These are phyloP conservation scores for Ilyonectria mors-panacis DNA, from an alignment of 2,329 filamentous ascomycete species.

Conservation along the genomic window DNA sequence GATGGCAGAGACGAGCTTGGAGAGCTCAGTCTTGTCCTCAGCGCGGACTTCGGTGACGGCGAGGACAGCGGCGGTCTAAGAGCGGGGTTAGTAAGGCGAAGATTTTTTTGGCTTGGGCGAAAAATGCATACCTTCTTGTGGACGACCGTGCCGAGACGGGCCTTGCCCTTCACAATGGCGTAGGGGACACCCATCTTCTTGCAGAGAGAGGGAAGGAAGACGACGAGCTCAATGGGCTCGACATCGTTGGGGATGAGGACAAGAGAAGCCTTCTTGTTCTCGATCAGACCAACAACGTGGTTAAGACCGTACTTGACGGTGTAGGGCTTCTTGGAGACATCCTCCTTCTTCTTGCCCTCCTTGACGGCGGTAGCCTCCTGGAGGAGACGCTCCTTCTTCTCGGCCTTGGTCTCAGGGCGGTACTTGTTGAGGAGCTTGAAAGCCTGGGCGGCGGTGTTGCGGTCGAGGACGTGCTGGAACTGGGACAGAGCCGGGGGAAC, in stretches of 20 bases:
- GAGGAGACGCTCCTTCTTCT: conserved; percentile 99
- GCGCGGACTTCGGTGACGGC: conserved; percentile 96
- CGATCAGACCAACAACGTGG: conserved; percentile 96
- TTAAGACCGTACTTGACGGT: conserved; percentile 99
- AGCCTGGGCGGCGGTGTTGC: conserved; percentile 94
- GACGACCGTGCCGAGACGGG: conserved; percentile 96
- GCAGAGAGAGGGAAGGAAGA: conserved; percentile 99
- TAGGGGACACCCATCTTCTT: conserved; percentile 99
- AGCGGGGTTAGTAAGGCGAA: conserved; percentile 49
- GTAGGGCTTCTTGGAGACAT: conserved; percentile 99
- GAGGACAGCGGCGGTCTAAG: conserved; percentile 91
- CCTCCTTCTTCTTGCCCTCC: conserved; percentile 99
- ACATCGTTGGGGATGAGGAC: conserved; percentile 99
- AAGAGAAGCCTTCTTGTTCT: conserved; percentile 99
- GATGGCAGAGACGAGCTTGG: conserved; percentile 95
- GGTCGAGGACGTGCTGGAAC: conserved; percentile 97
- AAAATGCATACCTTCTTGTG: conserved; percentile 89
- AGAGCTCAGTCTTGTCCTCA: conserved; percentile 98
- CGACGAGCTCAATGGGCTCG: conserved; percentile 98
- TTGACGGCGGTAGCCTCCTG: conserved; percentile 98
- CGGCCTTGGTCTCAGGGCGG: conserved; percentile 97
- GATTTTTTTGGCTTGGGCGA: too few relatives aligned
- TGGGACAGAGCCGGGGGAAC: conserved; percentile 97
- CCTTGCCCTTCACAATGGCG: conserved; percentile 99
- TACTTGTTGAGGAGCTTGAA: conserved; percentile 99